phyloP scores from a whole-genome alignment of 2,329 filamentous ascomycete genomes.

The Calonectria pseudoreteaudii region DNA sequence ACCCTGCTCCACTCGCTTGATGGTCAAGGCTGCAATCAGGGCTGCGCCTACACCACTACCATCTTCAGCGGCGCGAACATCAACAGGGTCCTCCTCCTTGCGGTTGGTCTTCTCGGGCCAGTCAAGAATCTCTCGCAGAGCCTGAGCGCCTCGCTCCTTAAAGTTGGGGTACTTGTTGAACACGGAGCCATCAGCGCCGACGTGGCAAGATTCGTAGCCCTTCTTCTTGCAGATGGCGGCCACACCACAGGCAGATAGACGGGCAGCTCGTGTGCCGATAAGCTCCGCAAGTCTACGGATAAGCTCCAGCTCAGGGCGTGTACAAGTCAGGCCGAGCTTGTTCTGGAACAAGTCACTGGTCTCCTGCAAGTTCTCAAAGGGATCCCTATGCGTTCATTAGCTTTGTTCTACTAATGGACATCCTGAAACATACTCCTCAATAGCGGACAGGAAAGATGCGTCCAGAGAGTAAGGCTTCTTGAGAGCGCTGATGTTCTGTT shows the following conservation, averaged over 20 bases:
- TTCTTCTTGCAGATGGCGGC: slow-evolving; percentile 98
- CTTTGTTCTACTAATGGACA: neutral
- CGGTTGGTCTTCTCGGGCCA: slow-evolving; percentile 79
- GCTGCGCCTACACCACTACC: slow-evolving; percentile 97
- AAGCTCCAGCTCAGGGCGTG: slow-evolving; percentile 85
- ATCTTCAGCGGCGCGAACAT: slow-evolving; percentile 91
- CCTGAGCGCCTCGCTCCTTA: slow-evolving; percentile 89
- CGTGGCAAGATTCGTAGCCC: slow-evolving; percentile 86
- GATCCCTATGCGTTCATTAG: slow-evolving; percentile 70
- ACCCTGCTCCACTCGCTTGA: slow-evolving; percentile 72
- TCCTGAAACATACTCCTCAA: slow-evolving; percentile 79
- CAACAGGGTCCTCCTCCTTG: slow-evolving; percentile 86
- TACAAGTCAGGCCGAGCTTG: slow-evolving; percentile 78
- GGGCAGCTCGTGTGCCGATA: slow-evolving; percentile 93
- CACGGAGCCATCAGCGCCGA: slow-evolving; percentile 95
- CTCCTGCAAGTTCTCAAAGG: slow-evolving; percentile 94
- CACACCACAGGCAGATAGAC: slow-evolving; percentile 93
- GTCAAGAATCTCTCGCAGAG: slow-evolving; percentile 94
- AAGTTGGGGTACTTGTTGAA: slow-evolving; percentile 99
- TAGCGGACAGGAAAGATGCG: slow-evolving; percentile 90
- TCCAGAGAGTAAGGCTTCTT: slow-evolving; percentile 91
- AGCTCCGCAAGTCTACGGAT: slow-evolving; percentile 90
- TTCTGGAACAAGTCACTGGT: slow-evolving; percentile 84
- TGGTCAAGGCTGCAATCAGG: slow-evolving; percentile 82
- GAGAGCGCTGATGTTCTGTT: slow-evolving; percentile 83